These are phyloP conservation scores for Wickerhamiella occidentalis DNA, from an alignment of 805 yeast species.

Conservation along the genomic window DNA sequence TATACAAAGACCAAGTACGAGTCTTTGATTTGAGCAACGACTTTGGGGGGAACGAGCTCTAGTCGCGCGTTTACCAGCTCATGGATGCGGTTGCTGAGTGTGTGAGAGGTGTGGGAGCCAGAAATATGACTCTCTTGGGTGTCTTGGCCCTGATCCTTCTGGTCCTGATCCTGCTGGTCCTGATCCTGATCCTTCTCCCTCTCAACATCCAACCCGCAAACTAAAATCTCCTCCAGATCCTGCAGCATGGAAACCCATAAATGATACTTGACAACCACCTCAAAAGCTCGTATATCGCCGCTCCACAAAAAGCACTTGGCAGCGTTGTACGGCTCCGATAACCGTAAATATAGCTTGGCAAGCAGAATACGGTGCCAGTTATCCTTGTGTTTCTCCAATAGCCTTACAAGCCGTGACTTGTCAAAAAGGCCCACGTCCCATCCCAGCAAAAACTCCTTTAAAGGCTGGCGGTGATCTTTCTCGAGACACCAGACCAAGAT, in stretches of 20 bases:
- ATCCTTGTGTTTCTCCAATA: slow-evolving; percentile 35
- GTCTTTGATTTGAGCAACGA: slow-evolving; percentile 36
- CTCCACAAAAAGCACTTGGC: slow-evolving; percentile 48
- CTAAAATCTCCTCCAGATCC: slow-evolving; percentile 36
- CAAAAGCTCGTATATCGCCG: slow-evolving; percentile 42
- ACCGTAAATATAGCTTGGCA: slow-evolving; percentile 40
- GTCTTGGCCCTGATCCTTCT: too few species aligned
- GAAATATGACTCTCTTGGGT: too few species aligned
- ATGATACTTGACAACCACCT: slow-evolving; percentile 51
- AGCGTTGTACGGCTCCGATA: slow-evolving; percentile 50
- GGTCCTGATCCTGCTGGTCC: too few species aligned
- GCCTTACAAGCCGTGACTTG: slow-evolving; percentile 32
- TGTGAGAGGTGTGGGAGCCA: too few species aligned
- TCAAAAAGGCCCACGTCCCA: slow-evolving; percentile 56
- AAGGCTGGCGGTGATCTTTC: slow-evolving; percentile 30
- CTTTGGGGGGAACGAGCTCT: slow-evolving; percentile 43
- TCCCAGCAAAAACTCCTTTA: slow-evolving; percentile 30
- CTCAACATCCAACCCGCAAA: slow-evolving; percentile 11
- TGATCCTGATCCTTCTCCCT: slow-evolving; percentile 13
- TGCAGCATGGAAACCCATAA: slow-evolving; percentile 40
- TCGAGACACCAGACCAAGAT: slow-evolving; percentile 38
- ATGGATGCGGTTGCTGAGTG: background rate
- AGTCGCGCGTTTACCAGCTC: slow-evolving; percentile 2
- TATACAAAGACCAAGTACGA: slow-evolving; percentile 41
- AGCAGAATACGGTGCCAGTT: slow-evolving; percentile 17